These are phyloP conservation scores for Yamadazyma endophytica DNA, from an alignment of 805 yeast genomes.

Conservation along the genomic window DNA sequence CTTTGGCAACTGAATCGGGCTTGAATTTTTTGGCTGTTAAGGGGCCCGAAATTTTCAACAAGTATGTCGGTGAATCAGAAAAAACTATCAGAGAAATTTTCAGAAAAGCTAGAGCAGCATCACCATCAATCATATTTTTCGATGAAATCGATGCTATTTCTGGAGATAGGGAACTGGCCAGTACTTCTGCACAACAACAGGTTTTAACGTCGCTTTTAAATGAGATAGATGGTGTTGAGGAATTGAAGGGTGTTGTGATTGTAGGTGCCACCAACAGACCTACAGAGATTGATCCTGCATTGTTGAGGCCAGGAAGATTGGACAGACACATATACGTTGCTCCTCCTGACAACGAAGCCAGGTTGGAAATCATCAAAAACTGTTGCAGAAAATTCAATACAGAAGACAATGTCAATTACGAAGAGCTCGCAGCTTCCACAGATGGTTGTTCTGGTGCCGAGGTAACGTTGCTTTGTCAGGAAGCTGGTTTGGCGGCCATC, in stretches of 20 bases:
- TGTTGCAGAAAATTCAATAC: conserved; percentile 63
- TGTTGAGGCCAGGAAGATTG: conserved; percentile 91
- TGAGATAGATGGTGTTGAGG: conserved; percentile 97
- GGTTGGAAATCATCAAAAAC: conserved; percentile 72
- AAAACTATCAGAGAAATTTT: conserved; percentile 90
- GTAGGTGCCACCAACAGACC: conserved; percentile 98
- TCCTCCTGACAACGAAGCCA: conserved; percentile 83
- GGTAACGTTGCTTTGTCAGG: conserved; percentile 85
- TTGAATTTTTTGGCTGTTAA: conserved; percentile 90
- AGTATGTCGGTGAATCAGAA: conserved; percentile 95
- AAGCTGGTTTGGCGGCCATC: conserved; percentile 92
- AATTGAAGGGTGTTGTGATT: conserved; percentile 85
- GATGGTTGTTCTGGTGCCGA: conserved; percentile 98
- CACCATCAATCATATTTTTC: conserved; percentile 91
- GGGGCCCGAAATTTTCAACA: conserved; percentile 94
- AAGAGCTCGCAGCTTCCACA: conserved; percentile 54
- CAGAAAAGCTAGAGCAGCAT: conserved; percentile 88
- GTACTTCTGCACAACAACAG: conserved; percentile 69
- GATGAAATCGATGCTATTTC: conserved; percentile 96
- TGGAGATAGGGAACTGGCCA: conserved; percentile 62
- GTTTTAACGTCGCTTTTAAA: conserved; percentile 87
- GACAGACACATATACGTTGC: conserved; percentile 91
- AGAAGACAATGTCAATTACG: conserved; percentile 41
- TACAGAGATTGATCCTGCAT: conserved; percentile 86
- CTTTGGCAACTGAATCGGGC: conserved; percentile 93